phyloP scores from a whole-genome alignment of 306 rosid genomes.

The Fragaria iinumae region DNA sequence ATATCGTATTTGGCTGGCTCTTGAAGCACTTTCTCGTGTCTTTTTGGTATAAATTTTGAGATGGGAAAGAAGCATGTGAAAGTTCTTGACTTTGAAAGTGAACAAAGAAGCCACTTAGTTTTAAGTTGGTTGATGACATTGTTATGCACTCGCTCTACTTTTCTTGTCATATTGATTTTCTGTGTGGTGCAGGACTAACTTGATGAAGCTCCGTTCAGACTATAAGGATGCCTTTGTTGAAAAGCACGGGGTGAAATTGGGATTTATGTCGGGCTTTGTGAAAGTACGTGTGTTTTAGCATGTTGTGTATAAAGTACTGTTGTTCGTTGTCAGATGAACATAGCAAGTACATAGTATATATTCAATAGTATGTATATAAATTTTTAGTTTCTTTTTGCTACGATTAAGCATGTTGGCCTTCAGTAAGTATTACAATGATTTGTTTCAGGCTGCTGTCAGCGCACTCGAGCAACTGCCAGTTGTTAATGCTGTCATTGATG shows the following conservation, averaged over 20 bases:
- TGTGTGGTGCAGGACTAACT: slow-evolving; percentile 49
- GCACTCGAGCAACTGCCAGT: slow-evolving; percentile 57
- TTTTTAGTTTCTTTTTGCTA: background rate
- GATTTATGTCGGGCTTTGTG: slow-evolving; percentile 63
- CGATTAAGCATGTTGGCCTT: background rate
- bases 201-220: slow-evolving; percentile 62
- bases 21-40: background rate
- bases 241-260: slow-evolving; percentile 61
- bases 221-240: slow-evolving; percentile 61
- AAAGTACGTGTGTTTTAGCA: slow-evolving; percentile 32
- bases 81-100: background rate
- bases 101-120: background rate
- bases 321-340: background rate
- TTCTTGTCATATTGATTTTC: slow-evolving; percentile 5
- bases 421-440: slow-evolving; percentile 2
- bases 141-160: background rate
- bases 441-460: slow-evolving; percentile 58
- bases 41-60: background rate
- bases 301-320: slow-evolving; percentile 7
- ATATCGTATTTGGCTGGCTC: background rate
- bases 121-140: background rate
- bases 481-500: slow-evolving; percentile 65
- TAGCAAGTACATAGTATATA: background rate
- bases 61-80: background rate
- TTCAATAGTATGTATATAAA: too few species aligned